Evolutionary conservation across 495 filamentous ascomycete genomes (phyloP), one percentile per base, ranked within the genome.

Genomic region (Penicillium subrubescens): DNA sequence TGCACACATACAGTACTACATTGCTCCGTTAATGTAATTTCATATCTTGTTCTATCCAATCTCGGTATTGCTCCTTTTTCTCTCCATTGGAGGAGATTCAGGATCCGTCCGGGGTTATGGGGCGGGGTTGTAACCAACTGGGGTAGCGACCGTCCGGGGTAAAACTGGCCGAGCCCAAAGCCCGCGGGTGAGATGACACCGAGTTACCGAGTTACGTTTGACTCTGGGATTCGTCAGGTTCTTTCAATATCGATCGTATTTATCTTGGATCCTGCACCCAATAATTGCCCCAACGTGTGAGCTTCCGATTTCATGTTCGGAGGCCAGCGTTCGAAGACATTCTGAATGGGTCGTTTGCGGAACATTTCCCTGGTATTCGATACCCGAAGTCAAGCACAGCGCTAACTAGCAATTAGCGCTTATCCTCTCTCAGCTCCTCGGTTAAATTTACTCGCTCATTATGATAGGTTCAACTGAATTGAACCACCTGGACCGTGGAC

Each of bases 141-240:
- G 65, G 65, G 65, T 64, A 67, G 35, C 61, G 23, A 34, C 57
- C 57, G 65, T 67, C 57, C 61, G 65, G 65, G 65, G 65, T 64
- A 67, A 58, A 41, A 39, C 54, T 61, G 33, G 25, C 65, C 61
- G 65, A 67, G 53, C 52, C 59, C 64, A 46, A 51, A 41, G 21
- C 53, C 53, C 25, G 27, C 61, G 50, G 50, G 60, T 44, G 56
- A 60, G 50, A 57, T 63, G 31, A 63, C 41, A 58, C 62, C 43
- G 65, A 64, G 61, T 51, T 57, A 58, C 62, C 43, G 65, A 64
- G 61, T 51, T 57, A 44, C 64, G 65, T 63, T 43, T 34, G 52
- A 61, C 25, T 58, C 57, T 39, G 37, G 35, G 33, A 57, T 51
- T 59, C n/a, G 55, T 60, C 29, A 52, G 51, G 60, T 55, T 67